Base-by-base conservation (phyloP, 352 stramenopile genomes). In the Phytophthora cactorum region DNA sequence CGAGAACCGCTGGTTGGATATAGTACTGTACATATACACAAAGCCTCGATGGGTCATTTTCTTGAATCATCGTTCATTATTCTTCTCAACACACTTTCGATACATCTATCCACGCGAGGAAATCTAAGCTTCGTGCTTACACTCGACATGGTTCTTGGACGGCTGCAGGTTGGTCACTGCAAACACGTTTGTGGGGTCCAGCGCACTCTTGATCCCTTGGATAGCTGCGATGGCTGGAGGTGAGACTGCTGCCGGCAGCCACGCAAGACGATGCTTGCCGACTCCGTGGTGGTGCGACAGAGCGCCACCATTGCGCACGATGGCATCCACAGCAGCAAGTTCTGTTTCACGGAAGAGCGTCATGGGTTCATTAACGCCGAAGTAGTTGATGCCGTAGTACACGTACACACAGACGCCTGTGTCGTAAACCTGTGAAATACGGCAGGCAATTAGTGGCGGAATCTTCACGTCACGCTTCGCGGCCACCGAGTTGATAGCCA, bases 201-300 rank as follows among this genome's bases (percentile, higher is more conserved):
- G 55, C 5, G 84, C 84, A 5, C 78, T 72, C 71, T 99, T 99
- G 27, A 98, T 81, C 3, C 84, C 84, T 50, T 81, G 62, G 34
- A 98, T 71, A 28, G 82, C 81, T 49, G 84, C 75, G 14, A 91
- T 74, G 6, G 88, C 87, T 2, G 82, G 81, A 28, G 81, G 43
- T 27, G 92, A 98, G 47, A 96, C 81, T n/a, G 96, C 86, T 58
- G 88, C 70, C 5, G 81, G 60, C 10, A 97, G 74, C 80, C 96
- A 98, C n/a, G 74, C 67, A 54, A 92, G 77, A 49, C 93, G 90
- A 53, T 97, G 74, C 77, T 99, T 98, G 45, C 96, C 96, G 34
- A 98, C 84, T 38, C 96, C 96, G 72, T 99, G 96, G 72, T 99
- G 96, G 64, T 99, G 96, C 55, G 91, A 98, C 4, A 98, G 76